Base-by-base conservation (phyloP, 805 yeast genomes). In the Candida saitoana region DNA sequence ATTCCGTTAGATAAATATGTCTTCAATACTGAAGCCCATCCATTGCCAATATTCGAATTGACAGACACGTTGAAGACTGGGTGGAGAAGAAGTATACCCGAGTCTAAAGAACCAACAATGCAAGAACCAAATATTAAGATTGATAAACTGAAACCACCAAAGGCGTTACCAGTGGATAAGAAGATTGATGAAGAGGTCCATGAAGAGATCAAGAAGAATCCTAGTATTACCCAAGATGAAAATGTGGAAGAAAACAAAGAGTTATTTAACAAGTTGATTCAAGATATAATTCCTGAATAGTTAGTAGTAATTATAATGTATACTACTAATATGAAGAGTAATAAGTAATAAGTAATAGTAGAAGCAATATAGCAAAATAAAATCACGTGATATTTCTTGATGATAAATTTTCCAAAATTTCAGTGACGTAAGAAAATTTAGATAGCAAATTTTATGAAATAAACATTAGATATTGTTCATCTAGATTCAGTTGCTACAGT, bases 1-100 rank as follows among this genome's bases (percentile, higher is more conserved):
- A 63, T 85, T 48, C 88, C 90, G 22, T 66, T 89, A 50, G 77
- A 77, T 36, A 65, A 80, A 44, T 75, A 81, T 41, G 88, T 90
- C 4, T 87, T 87, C 71, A 90, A 87, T 65, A 88, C 96, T 1
- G 96, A 89, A 57, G 97, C 95, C 0, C 97, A 89, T 59, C 93
- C 96, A 29, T 78, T 89, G 63, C 96, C 96, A n/a, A 73, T 68
- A 31, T 77, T 87, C 45, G 75, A 73, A 18, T 62, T 73, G 67
- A 67, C 63, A 18, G 69, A 75, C 7, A 50, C 58, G 42, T 79
- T 82, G 55, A 67, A 66, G 36, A 82, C 88, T 3, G 86, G 85
- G 0, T 83, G 87, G 87, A 52, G 54, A 31, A 71, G 82, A 44
- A 50, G 52, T 33, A 38, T 43, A n/a, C 55, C 47, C 33, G 62